Percentiles rank a stretch among this genome's conserved stretches.
Conservation (phyloP, 306 rosid species). For the Lotus japonicus region DNA sequence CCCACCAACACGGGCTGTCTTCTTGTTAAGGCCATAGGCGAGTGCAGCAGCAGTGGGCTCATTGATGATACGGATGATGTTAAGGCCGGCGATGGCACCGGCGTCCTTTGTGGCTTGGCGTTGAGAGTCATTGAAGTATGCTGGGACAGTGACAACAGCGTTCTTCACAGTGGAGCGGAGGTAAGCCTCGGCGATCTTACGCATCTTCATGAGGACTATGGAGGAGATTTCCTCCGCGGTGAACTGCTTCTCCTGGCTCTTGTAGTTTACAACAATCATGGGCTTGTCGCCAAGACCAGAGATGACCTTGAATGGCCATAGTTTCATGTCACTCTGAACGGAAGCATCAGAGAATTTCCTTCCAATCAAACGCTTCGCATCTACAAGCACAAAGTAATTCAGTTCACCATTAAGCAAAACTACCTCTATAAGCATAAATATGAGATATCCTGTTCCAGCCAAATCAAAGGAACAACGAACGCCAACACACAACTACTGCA, state of each 20-base stretch:
- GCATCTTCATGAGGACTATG: conserved; percentile 59
- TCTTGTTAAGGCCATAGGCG: conserved; percentile 68
- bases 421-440: background rate
- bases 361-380: conserved; percentile 67
- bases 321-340: conserved; percentile 59
- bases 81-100: conserved; percentile 54
- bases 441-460: background rate
- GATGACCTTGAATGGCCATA: conserved; percentile 59
- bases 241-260: conserved; percentile 56
- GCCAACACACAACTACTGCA: background rate
- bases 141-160: conserved; percentile 61
- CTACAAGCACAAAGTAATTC: conserved; percentile 8
- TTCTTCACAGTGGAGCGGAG: conserved; percentile 47
- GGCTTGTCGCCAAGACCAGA: conserved; percentile 49
- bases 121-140: conserved; percentile 60
- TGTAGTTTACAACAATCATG: conserved; percentile 56
- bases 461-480: background rate
- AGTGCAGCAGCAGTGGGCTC: conserved; percentile 74
- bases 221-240: conserved; percentile 68
- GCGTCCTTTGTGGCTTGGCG: conserved; percentile 77
- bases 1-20: conserved; percentile 42
- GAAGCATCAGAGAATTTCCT: conserved; percentile 42
- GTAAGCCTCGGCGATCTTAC: conserved; percentile 63
- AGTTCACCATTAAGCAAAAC: background rate
- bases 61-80: conserved; percentile 62